Percentiles rank a stretch among this genome's conserved stretches.
Conservation (phyloP, 768 basidiomycete genomes). For the Tricholoma furcatifolium region DNA sequence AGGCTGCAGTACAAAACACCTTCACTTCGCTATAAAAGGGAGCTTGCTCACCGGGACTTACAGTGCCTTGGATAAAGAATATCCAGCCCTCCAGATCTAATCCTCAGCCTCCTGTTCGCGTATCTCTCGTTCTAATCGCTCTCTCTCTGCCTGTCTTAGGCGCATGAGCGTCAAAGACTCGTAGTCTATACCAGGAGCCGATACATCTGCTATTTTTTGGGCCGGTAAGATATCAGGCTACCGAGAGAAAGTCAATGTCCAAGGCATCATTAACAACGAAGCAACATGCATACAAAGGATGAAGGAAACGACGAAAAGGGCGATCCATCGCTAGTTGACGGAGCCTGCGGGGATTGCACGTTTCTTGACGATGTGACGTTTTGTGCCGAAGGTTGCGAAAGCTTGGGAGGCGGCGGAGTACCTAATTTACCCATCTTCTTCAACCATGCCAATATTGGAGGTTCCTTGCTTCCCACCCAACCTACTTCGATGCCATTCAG, state of each 20-base stretch:
- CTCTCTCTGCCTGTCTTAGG: conserved; percentile 78
- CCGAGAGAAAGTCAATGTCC: conserved; percentile 10
- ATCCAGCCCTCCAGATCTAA: background rate
- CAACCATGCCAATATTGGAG: conserved; percentile 69
- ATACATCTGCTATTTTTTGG: conserved; percentile 17
- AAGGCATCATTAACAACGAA: background rate
- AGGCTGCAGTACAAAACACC: no score
- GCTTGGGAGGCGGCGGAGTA: conserved; percentile 14
- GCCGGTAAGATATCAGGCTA: conserved; percentile 29
- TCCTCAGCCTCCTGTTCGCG: conserved; percentile 62
- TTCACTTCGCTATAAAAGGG: no score
- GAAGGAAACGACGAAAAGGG: conserved; percentile 66
- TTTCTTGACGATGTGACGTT: conserved; percentile 1
- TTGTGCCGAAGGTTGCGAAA: background rate
- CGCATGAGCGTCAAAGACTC: conserved; percentile 80
- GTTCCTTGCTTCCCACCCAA: conserved; percentile 78
- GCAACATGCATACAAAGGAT: conserved; percentile 43
- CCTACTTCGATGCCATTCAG: conserved; percentile 63
- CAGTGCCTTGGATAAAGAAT: no score
- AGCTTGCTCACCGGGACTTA: no score
- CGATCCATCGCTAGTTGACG: conserved; percentile 24
- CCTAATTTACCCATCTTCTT: conserved; percentile 70
- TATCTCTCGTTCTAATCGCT: conserved; percentile 75
- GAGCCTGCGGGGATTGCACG: conserved; percentile 29
- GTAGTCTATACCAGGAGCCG: conserved; percentile 58